Conservation (phyloP, 1,139 yeast genomes). For the Scheffersomyces insectosa region DNA sequence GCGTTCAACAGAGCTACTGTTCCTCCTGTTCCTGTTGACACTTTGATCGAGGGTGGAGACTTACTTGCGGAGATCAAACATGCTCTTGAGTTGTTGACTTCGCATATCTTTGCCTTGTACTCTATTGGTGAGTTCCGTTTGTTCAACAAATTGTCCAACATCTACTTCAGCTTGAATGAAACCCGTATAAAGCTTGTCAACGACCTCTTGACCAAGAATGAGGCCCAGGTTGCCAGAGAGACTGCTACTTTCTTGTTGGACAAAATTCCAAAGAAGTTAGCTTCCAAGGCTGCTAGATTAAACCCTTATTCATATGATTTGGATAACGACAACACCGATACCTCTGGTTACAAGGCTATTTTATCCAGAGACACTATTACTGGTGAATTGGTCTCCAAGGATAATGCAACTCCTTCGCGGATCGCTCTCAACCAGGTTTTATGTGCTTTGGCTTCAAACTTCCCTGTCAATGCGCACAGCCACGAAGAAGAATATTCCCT, state of each 20-base stretch:
- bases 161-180: constrained; percentile 63
- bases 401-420: constrained; percentile 48
- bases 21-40: constrained; percentile 58
- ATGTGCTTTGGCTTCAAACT: constrained; percentile 73
- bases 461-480: constrained; percentile 54
- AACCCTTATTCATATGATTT: constrained; percentile 40
- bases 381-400: constrained; percentile 61
- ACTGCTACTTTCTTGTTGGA: constrained; percentile 61
- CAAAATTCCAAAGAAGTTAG: constrained; percentile 68
- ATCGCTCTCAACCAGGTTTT: constrained; percentile 70
- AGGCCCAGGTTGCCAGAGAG: constrained; percentile 55
- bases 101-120: constrained; percentile 69
- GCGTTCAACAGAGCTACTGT: constrained; percentile 20
- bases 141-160: constrained; percentile 52
- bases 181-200: constrained; percentile 60
- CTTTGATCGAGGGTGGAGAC: constrained; percentile 38
- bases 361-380: constrained; percentile 60
- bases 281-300: constrained; percentile 45
- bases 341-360: constrained; percentile 75
- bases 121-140: constrained; percentile 68
- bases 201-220: constrained; percentile 60
- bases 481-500: constrained; percentile 34
- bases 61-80: constrained; percentile 59
- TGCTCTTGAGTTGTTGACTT: constrained; percentile 55
- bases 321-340: constrained; percentile 53